Percentiles rank a stretch among this genome's conserved stretches.
These are phyloP conservation scores for Jasminum sambac DNA, from an alignment of 257 asterid genomes.

Conservation along the genomic window DNA sequence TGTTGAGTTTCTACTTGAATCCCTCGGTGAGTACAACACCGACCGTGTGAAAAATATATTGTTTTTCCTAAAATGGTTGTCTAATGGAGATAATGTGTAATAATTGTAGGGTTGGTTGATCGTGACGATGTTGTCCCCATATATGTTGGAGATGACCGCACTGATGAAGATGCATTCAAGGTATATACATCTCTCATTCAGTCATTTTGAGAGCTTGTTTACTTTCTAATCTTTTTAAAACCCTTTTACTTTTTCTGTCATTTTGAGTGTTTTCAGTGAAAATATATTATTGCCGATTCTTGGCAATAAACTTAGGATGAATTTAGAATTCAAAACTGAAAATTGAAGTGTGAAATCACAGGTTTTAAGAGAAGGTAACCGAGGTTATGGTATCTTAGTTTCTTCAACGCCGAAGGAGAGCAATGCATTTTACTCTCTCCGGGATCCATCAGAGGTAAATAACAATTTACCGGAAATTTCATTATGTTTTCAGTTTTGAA, in stretches of 20 bases:
- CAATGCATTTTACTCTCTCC: conserved; percentile 79
- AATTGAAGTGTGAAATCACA: conserved; percentile 21
- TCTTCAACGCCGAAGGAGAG: conserved; percentile 86
- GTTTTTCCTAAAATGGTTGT: not conserved
- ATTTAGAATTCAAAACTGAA: no score
- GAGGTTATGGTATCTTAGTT: conserved; percentile 85
- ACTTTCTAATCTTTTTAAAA: no score
- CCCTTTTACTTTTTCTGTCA: no score
- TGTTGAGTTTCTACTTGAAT: conserved; percentile 87
- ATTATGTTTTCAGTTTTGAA: not conserved
- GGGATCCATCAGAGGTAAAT: conserved; percentile 91
- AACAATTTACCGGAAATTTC: not conserved
- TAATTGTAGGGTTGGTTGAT: conserved; percentile 58
- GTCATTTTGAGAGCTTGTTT: no score
- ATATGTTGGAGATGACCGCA: conserved; percentile 93
- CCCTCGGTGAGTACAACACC: conserved; percentile 65
- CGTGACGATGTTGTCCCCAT: conserved; percentile 76
- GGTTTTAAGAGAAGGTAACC: conserved; percentile 69
- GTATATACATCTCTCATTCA: conserved; percentile 28
- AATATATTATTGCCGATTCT: no score
- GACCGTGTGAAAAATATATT: not conserved
- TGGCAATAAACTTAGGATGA: no score
- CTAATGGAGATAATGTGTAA: not conserved
- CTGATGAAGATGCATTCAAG: conserved; percentile 98
- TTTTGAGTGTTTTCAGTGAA: no score